These are phyloP conservation scores for Nigrospora oryzae DNA, from an alignment of 2,329 filamentous ascomycete species.

Conservation along the genomic window DNA sequence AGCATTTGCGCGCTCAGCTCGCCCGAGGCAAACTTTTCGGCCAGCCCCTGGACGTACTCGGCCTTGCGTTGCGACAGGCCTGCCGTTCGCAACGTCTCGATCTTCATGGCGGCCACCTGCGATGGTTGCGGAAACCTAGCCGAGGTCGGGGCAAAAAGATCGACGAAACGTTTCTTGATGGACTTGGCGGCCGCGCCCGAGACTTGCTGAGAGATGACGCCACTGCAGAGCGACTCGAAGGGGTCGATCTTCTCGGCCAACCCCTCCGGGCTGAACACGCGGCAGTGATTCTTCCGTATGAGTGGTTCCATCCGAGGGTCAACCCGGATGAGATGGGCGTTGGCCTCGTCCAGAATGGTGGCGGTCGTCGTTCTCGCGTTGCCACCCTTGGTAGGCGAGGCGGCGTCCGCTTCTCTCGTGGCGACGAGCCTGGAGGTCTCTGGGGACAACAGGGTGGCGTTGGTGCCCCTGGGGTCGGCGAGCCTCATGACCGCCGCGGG, in stretches of 20 bases:
- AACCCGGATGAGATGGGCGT: constrained; percentile 62
- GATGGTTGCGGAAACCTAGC: constrained; percentile 65
- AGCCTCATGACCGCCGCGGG: constrained; percentile 41
- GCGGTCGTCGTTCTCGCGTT: constrained; percentile 50
- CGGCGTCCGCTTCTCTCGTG: constrained; percentile 35
- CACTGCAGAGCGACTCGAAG: constrained; percentile 72
- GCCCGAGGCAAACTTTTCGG: constrained; percentile 68
- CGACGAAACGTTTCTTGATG: constrained; percentile 80
- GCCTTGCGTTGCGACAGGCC: constrained; percentile 92
- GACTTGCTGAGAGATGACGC: constrained; percentile 95
- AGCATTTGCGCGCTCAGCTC: constrained; percentile 72
- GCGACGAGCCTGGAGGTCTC: constrained; percentile 56
- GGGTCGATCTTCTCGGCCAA: constrained; percentile 83
- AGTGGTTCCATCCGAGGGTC: constrained; percentile 66
- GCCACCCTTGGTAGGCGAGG: constrained; percentile 35
- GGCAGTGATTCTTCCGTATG: constrained; percentile 68
- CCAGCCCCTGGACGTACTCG: constrained; percentile 84
- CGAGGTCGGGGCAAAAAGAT: constrained; percentile 48
- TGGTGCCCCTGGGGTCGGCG: constrained; percentile 56
- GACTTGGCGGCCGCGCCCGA: constrained; percentile 84
- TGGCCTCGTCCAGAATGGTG: constrained; percentile 67
- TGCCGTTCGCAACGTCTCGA: constrained; percentile 68
- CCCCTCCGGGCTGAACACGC: constrained; percentile 71
- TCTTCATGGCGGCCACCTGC: constrained; percentile 54
- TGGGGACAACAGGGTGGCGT: constrained; percentile 64